Percentiles rank a stretch among this genome's conserved stretches.
Evolutionary conservation across 2,329 filamentous ascomycete genomes (phyloP).

Genomic region (Pseudogymnoascus sp.): DNA sequence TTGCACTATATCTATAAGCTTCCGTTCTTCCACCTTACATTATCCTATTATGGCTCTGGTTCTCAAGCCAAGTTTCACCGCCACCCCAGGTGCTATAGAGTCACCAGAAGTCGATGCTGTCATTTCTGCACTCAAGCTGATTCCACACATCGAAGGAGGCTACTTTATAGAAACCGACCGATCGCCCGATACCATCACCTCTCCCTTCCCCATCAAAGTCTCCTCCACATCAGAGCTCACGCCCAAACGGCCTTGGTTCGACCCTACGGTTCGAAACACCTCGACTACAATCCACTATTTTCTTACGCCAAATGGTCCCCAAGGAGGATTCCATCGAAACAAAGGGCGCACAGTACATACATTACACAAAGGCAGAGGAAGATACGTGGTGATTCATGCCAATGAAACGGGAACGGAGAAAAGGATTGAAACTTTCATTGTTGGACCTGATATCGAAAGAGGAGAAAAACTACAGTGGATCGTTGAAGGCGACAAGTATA

Average conservation of each 20-base stretch:
- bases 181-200: conserved; percentile 42
- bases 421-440: conserved; percentile 54
- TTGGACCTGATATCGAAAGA: conserved; percentile 46
- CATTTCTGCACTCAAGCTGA: conserved; percentile 39
- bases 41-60: neutral
- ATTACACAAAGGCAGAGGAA: conserved; percentile 51
- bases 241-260: conserved; percentile 29
- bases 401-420: conserved; percentile 36
- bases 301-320: conserved; percentile 45
- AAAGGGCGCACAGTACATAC: conserved; percentile 55
- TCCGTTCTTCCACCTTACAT: neutral
- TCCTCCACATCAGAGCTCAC: conserved; percentile 30
- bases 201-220: conserved; percentile 41
- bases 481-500: conserved; percentile 60
- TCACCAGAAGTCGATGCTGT: conserved; percentile 28
- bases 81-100: conserved; percentile 24
- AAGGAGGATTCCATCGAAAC: conserved; percentile 57
- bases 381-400: conserved; percentile 56
- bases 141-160: conserved; percentile 53
- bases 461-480: conserved; percentile 61
- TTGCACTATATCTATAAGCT: neutral
- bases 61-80: conserved; percentile 23
- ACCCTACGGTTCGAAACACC: conserved; percentile 39
- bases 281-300: conserved; percentile 58
- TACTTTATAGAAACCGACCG: conserved; percentile 57